phyloP scores from a whole-genome alignment of 495 filamentous ascomycete species.

The Chlorociboria aeruginascens region DNA sequence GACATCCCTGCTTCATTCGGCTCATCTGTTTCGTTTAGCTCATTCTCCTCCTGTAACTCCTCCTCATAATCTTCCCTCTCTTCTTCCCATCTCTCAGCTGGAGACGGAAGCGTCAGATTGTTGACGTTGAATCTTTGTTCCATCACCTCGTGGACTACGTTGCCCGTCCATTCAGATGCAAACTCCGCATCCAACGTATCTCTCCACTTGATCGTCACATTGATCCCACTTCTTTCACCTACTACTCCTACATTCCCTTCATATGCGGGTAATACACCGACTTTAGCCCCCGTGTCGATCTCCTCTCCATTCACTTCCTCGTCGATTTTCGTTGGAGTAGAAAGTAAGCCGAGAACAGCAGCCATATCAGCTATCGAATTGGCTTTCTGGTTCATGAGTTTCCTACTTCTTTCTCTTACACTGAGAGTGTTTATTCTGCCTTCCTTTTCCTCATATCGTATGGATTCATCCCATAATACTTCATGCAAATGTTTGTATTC shows the following conservation, averaged over 20 bases:
- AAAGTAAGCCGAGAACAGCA: conserved; percentile 41
- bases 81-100: neutral
- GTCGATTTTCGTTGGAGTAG: too few relatives aligned
- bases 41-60: neutral
- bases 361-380: conserved; percentile 82
- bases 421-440: conserved; percentile 24
- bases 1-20: neutral
- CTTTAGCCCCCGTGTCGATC: conserved; percentile 10
- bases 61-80: too few relatives aligned
- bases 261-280: too few relatives aligned
- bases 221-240: neutral
- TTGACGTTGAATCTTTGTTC: conserved; percentile 3
- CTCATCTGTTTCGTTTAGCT: neutral
- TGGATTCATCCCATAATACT: conserved; percentile 43
- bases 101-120: neutral
- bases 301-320: conserved; percentile 15
- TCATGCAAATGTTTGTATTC: conserved; percentile 69
- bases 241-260: neutral
- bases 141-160: conserved; percentile 51
- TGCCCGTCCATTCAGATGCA: conserved; percentile 54
- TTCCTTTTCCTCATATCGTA: conserved; percentile 24
- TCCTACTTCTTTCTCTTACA: conserved; percentile 45
- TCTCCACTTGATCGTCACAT: conserved; percentile 51
- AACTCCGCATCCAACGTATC: conserved; percentile 52
- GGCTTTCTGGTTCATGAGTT: conserved; percentile 79